Evolutionary conservation across 169 alveolate species (phyloP), one percentile per base, ranked within the genome.

Genomic region (Plasmodium yoelii): DNA sequence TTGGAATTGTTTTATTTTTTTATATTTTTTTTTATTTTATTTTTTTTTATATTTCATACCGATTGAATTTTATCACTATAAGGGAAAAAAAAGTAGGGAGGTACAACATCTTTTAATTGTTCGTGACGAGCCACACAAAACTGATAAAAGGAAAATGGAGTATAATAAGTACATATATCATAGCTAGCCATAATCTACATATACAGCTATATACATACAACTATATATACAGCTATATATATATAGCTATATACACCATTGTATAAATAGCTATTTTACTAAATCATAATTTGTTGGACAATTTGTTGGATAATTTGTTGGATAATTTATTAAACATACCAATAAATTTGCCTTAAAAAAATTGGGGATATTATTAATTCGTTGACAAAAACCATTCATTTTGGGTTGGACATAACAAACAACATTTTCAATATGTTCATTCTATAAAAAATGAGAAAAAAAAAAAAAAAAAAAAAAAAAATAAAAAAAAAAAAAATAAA

Each of bases 331-430:
- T 51, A 19, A 18, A 2, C 73, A 19, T 65, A 80, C 90, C 46
- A 80, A 47, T 59, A 80, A 51, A 26, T 80, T 80, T 15, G 90
- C 90, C 47, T 53, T 65, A 42, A 80, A 51, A 55, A 80, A 80
- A 42, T 80, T 80, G 4, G 77, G 68, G 3, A 80, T 57, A 18
- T 19, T 80, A 39, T 80, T 80, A 22, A 80, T 80, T 51, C 90
- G 7, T 15, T 80, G 90, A 26, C 90, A 80, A 68, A 80, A 80
- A 19, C 90, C 90, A 34, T 64, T 80, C 5, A 19, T 53, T 22
- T 65, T 64, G 10, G 90, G 90, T 42, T 80, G 90, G 51, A 80
- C 70, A 15, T 80, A 80, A 34, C 90, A 80, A 15, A 80, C 90
- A 46, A 80, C 90, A 15, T 70, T 64, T 24, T 80, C 90, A 2